Evolutionary conservation across 139 green algal genomes (phyloP).

Genomic region (Prasinococcaceae sp.): DNA sequence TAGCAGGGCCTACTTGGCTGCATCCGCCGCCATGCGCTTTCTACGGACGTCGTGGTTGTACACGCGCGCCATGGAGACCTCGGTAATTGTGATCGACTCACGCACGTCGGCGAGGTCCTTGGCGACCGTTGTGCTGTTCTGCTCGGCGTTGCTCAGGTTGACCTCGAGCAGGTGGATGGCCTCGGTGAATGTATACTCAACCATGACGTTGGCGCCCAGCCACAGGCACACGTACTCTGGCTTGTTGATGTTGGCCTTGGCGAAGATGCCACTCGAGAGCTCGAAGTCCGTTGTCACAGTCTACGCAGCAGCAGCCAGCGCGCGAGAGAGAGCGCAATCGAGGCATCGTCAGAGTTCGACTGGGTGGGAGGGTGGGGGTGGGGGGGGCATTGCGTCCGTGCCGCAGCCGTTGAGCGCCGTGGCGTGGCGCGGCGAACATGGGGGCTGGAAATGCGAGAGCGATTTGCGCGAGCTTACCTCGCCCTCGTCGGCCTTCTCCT

Average conservation of each 20-base stretch:
- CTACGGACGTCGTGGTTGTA: conserved; percentile 64
- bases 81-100: conserved; percentile 49
- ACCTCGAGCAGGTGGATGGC: conserved; percentile 25
- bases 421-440: too few species aligned
- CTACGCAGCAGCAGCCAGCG: background rate
- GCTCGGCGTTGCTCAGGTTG: conserved; percentile 30
- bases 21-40: background rate
- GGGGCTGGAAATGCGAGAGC: too few species aligned
- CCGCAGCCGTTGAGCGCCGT: too few species aligned
- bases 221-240: conserved; percentile 45
- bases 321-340: too few species aligned
- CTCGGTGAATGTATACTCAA: conserved; percentile 58
- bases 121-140: conserved; percentile 25
- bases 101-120: conserved; percentile 38
- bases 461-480: conserved; percentile 4
- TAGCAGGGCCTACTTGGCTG: background rate
- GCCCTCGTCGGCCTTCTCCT: conserved; percentile 15
- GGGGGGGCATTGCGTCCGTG: too few species aligned
- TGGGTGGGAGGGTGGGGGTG: too few species aligned
- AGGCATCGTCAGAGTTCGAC: too few species aligned
- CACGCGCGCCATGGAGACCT: conserved; percentile 60
- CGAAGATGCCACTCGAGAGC: conserved; percentile 42
- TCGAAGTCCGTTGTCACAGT: conserved; percentile 44
- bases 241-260: conserved; percentile 34
- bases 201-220: conserved; percentile 67